Conservation (phyloP, 345 rosid species). For the Syzygium jambos region DNA sequence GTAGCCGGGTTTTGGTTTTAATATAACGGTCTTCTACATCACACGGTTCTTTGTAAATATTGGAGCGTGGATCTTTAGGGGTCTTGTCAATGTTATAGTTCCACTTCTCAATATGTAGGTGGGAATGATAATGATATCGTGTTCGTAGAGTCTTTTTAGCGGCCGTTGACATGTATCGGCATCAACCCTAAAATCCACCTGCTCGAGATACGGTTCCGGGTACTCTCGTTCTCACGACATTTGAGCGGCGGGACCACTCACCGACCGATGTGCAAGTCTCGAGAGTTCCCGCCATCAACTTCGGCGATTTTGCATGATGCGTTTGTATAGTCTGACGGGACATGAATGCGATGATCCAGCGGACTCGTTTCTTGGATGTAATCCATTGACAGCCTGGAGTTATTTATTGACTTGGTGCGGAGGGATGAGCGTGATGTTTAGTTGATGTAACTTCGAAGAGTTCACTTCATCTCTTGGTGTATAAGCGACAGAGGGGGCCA, state of each 20-base stretch:
- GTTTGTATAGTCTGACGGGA: background rate
- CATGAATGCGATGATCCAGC: background rate
- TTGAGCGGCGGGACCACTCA: background rate
- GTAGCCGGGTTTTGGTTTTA: background rate
- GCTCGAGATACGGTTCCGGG: no score
- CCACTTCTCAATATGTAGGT: background rate
- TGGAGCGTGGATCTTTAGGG: background rate
- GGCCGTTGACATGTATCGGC: background rate
- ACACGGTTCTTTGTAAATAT: background rate
- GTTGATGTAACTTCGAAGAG: rapidly evolving
- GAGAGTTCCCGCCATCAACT: background rate
- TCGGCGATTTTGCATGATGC: background rate
- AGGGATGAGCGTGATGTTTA: background rate
- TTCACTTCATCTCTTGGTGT: background rate
- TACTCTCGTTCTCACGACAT: background rate
- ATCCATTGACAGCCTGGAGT: background rate
- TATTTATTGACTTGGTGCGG: background rate
- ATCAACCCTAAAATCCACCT: background rate
- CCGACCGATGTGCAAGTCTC: rapidly evolving
- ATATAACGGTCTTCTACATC: background rate
- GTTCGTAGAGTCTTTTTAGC: background rate
- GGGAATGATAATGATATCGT: background rate
- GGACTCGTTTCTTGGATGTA: background rate
- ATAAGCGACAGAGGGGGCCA: rapidly evolving
- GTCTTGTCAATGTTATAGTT: background rate